phyloP scores from a whole-genome alignment of 2,329 filamentous ascomycete species.

The Apiospora malaysiana region DNA sequence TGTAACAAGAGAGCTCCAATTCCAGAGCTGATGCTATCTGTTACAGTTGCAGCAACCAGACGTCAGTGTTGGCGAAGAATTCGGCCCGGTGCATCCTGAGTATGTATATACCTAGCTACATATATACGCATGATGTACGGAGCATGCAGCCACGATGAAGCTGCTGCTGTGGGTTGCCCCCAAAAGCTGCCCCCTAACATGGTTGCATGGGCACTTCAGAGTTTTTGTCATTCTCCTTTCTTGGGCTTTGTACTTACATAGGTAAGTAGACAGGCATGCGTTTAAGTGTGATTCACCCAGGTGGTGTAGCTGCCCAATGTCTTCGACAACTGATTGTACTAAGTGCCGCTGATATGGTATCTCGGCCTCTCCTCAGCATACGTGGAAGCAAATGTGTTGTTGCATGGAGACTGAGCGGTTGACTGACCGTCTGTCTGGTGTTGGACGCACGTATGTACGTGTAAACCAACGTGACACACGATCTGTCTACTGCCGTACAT shows the following conservation, averaged over 20 bases:
- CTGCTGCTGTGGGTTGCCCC: too few relatives aligned
- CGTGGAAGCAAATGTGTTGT: constrained; percentile 1
- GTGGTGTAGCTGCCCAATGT: background rate
- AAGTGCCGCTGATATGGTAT: background rate
- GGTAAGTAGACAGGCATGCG: background rate
- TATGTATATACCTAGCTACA: too few relatives aligned
- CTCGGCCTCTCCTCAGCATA: background rate
- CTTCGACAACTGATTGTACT: background rate
- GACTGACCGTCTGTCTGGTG: background rate
- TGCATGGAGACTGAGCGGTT: background rate
- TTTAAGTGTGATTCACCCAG: background rate
- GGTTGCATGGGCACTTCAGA: too few relatives aligned
- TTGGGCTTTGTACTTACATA: too few relatives aligned
- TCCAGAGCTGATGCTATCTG: background rate
- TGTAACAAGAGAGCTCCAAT: background rate
- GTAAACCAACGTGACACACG: constrained; percentile 19
- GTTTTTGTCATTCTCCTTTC: background rate
- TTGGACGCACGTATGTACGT: constrained; percentile 7
- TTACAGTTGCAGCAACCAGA: background rate
- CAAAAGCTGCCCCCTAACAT: too few relatives aligned
- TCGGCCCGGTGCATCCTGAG: background rate
- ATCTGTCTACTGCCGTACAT: background rate
- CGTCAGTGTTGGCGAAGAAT: background rate
- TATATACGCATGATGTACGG: background rate
- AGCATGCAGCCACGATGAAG: background rate